phyloP scores from a whole-genome alignment of 2,329 filamentous ascomycete species.

The Xylaria arbuscula region DNA sequence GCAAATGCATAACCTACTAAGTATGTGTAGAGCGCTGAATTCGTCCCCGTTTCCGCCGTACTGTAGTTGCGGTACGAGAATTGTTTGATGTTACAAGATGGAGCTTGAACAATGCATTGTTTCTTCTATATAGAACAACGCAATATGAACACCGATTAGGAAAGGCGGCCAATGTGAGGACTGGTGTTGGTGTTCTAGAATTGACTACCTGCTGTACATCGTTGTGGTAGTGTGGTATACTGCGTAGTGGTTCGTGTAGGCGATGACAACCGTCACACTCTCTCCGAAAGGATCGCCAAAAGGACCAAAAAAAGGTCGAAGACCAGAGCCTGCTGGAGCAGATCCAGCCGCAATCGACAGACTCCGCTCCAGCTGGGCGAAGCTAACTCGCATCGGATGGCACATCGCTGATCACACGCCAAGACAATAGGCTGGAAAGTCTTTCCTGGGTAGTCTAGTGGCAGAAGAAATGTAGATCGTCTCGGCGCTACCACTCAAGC shows the following conservation, averaged over 20 bases:
- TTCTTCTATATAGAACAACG: background rate
- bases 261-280: slow-evolving; percentile 9
- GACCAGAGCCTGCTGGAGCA: slow-evolving; percentile 34
- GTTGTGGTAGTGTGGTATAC: too few relatives aligned
- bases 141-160: background rate
- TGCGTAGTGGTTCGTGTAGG: background rate
- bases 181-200: background rate
- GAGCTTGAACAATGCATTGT: background rate
- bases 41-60: slow-evolving; percentile 7
- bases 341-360: slow-evolving; percentile 43
- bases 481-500: background rate
- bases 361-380: slow-evolving; percentile 41
- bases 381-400: slow-evolving; percentile 44
- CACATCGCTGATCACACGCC: slow-evolving; percentile 43
- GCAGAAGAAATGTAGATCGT: slow-evolving; percentile 36
- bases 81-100: background rate
- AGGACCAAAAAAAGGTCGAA: slow-evolving; percentile 27
- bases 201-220: background rate
- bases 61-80: background rate
- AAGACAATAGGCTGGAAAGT: slow-evolving; percentile 46
- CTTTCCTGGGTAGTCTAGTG: slow-evolving; percentile 33
- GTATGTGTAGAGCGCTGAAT: slow-evolving; percentile 12
- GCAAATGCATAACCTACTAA: slow-evolving; percentile 15
- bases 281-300: slow-evolving; percentile 18
- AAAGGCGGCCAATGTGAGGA: slow-evolving; percentile 3